Percentiles rank a stretch among this genome's conserved stretches.
phyloP scores from a whole-genome alignment of 495 filamentous ascomycete species.

The Elaphomyces granulatus region DNA sequence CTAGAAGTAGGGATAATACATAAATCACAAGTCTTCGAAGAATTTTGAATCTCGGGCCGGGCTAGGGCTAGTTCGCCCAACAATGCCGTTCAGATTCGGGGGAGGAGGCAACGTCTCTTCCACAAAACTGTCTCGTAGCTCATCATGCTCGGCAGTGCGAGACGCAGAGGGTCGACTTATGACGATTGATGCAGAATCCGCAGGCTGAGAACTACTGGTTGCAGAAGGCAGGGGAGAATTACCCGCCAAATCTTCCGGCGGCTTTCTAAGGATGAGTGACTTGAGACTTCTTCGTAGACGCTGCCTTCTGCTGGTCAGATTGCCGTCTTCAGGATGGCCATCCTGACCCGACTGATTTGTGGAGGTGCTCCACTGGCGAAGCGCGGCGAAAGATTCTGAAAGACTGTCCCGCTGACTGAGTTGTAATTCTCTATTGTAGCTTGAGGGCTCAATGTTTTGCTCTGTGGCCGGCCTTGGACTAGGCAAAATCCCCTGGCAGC shows the following conservation, averaged over 20 bases:
- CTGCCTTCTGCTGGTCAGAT: slow-evolving; percentile 6
- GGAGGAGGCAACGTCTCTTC: slow-evolving; percentile 33
- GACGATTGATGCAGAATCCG: slow-evolving; percentile 2
- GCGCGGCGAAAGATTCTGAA: not conserved
- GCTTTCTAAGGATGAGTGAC: slow-evolving; percentile 3
- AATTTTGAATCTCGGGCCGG: slow-evolving; percentile 33
- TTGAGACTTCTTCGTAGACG: slow-evolving; percentile 10
- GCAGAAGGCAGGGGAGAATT: slow-evolving; percentile 4
- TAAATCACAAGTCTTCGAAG: slow-evolving; percentile 31
- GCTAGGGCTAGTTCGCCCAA: slow-evolving; percentile 21
- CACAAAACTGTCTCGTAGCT: slow-evolving; percentile 33
- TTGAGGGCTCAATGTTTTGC: not conserved
- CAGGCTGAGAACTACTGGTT: slow-evolving; percentile 12
- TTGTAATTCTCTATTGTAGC: not conserved
- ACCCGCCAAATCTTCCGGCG: slow-evolving; percentile 1
- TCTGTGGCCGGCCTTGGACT: no score
- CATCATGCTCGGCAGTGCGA: slow-evolving; percentile 23
- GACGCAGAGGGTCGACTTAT: not conserved
- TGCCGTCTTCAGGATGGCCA: not conserved
- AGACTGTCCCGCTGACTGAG: not conserved
- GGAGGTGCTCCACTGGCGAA: slow-evolving; percentile 6
- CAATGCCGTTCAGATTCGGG: slow-evolving; percentile 13
- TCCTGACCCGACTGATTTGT: not conserved
- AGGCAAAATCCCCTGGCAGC: slow-evolving; percentile 1
- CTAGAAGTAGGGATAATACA: no score